phyloP scores from a whole-genome alignment of 352 stramenopile species.

The Globisporangium canariense region DNA sequence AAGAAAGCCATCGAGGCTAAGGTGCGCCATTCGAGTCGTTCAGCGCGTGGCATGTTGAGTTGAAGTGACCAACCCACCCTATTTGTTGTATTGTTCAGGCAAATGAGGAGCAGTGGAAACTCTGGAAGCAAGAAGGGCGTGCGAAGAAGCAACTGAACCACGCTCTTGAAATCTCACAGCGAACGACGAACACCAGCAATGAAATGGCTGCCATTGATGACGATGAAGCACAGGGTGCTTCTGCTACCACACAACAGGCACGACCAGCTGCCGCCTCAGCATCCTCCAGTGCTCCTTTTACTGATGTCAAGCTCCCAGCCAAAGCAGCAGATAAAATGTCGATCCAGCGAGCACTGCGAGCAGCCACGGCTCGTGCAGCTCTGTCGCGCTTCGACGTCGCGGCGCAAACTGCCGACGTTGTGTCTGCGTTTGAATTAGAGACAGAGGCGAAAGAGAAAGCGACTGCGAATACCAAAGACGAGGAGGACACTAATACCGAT shows the following conservation, averaged over 20 bases:
- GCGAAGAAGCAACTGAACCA: slow-evolving; percentile 10
- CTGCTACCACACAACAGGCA: neutral
- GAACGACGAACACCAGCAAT: neutral
- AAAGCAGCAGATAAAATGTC: slow-evolving; percentile 9
- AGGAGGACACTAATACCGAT: slow-evolving; percentile 29
- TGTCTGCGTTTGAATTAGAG: slow-evolving; percentile 35
- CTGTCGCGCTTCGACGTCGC: slow-evolving; percentile 48
- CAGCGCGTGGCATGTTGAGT: neutral
- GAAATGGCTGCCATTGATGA: slow-evolving; percentile 7
- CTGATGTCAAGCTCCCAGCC: neutral
- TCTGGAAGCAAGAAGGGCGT: slow-evolving; percentile 47
- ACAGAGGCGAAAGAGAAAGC: neutral
- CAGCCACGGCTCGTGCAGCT: slow-evolving; percentile 52
- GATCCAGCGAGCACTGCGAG: slow-evolving; percentile 24
- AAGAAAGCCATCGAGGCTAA: slow-evolving; percentile 80
- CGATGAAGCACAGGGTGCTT: neutral
- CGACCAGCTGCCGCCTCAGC: neutral
- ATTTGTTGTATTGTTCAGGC: slow-evolving; percentile 23
- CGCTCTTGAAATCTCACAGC: neutral
- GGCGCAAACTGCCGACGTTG: slow-evolving; percentile 35
- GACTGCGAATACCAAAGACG: slow-evolving; percentile 8
- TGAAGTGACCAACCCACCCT: too few relatives aligned
- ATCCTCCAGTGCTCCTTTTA: neutral
- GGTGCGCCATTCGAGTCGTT: slow-evolving; percentile 23
- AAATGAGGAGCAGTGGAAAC: slow-evolving; percentile 68